Evolutionary conservation across 352 stramenopile genomes (phyloP), one percentile per base, ranked within the genome.

Genomic region (Pythium diclinum): DNA sequence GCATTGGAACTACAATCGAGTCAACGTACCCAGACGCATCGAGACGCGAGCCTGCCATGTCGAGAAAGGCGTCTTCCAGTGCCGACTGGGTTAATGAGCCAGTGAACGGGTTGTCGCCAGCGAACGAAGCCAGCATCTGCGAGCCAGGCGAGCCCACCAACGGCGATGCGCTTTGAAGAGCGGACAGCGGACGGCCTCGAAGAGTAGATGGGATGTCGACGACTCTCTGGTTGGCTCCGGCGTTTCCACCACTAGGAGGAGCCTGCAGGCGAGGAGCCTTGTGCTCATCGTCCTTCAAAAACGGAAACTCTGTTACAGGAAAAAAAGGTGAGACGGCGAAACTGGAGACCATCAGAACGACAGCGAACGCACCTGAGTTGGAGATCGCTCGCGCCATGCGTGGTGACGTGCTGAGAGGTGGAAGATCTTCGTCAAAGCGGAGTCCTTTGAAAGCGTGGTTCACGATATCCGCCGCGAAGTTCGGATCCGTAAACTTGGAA

Each of bases 51-150:
- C 85, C 85, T 3, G 86, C 85, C 81, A 95, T 90, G 52, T 95
- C 86, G 28, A 95, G 68, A 52, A 95, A 93, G 10, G 86, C 86
- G 10, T 95, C 86, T 73, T 91, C 86, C 23, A 95, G 71, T 13
- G 84, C 84, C 5, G 86, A 95, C 57, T 93, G 86, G 1, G 83
- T 95, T 17, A 95, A 59, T 8, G 84, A 95, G 19, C 67, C 73
- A 16, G 71, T 71, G 57, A 92, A 91, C 6, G 78, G 77, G 28
- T 82, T 81, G 33, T 87, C 76, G 6, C 72, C 77, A 33, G 83
- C 78, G 57, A 88, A 83, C 0, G 77, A 88, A 17, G 80, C 87
- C 64, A 84, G 76, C 28, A 65, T 72, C 36, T 74, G 81, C 66
- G 82, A 86, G 11, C 75, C 67, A 23, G 78, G 83, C 71, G 87